Percentiles rank a stretch among this genome's conserved stretches.
These are phyloP conservation scores for Hanseniaspora uvarum DNA, from an alignment of 1,139 yeast species.

Conservation along the genomic window DNA sequence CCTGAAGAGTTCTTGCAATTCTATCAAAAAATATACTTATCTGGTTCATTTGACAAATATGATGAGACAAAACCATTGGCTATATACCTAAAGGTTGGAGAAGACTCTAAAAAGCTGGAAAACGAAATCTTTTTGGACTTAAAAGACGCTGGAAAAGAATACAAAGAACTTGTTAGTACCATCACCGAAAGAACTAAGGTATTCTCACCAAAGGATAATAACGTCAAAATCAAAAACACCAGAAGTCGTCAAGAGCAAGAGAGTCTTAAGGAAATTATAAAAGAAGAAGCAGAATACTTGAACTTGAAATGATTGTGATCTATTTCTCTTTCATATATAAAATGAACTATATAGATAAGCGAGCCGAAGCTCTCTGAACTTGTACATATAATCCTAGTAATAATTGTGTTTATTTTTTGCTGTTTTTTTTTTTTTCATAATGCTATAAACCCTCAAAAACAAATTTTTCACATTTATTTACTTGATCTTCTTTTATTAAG, in stretches of 20 bases:
- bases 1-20: constrained; percentile 40
- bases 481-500: too few relatives aligned
- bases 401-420: neutral
- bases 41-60: constrained; percentile 36
- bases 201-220: constrained; percentile 4
- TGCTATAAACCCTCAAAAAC: too few relatives aligned
- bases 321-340: neutral
- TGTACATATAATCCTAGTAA: neutral
- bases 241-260: constrained; percentile 14
- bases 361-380: neutral
- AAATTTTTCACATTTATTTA: too few relatives aligned
- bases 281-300: constrained; percentile 9
- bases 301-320: neutral
- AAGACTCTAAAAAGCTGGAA: neutral
- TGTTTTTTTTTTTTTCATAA: neutral
- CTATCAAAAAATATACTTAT: constrained; percentile 39
- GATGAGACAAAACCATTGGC: constrained; percentile 70
- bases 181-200: constrained; percentile 14
- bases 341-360: neutral
- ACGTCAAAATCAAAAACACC: constrained; percentile 6
- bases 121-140: neutral
- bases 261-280: neutral
- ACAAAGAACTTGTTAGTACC: neutral
- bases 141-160: constrained; percentile 7
- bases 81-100: constrained; percentile 40